These are phyloP conservation scores for Leccinum olivaceoglutinosum DNA, from an alignment of 1,284 basidiomycete genomes.

Conservation along the genomic window DNA sequence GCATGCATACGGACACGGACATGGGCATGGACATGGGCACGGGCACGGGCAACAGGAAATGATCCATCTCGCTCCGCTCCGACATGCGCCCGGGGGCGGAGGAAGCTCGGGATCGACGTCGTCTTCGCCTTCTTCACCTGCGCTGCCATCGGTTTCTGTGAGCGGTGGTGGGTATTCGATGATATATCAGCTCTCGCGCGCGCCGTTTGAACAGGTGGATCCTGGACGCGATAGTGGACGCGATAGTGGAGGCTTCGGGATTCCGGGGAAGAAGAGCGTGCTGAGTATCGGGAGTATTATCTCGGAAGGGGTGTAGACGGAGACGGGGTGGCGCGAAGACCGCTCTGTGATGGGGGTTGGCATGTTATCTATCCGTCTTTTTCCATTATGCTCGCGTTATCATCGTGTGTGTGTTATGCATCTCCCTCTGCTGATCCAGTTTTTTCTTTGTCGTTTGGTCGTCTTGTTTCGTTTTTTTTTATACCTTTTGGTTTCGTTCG, in stretches of 20 bases:
- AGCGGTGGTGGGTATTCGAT: conserved; percentile 25
- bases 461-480: neutral
- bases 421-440: neutral
- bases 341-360: neutral
- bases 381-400: neutral
- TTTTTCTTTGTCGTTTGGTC: neutral
- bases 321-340: neutral
- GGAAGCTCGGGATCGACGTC: conserved; percentile 17
- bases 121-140: conserved; percentile 26
- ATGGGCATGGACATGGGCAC: neutral
- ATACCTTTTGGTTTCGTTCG: neutral
- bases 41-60: conserved; percentile 32
- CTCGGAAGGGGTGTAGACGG: conserved; percentile 32
- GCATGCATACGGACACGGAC: conserved; percentile 6
- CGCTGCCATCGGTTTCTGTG: conserved; percentile 15
- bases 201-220: conserved; percentile 26
- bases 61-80: conserved; percentile 55
- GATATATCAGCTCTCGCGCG: conserved; percentile 28
- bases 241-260: conserved; percentile 11
- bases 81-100: conserved; percentile 14
- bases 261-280: conserved; percentile 52
- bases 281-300: conserved; percentile 73
- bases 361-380: neutral
- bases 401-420: neutral
- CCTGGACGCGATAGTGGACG: conserved; percentile 17